Evolutionary conservation across 106 monocot species (phyloP).

Genomic region (Dioscorea alata): DNA sequence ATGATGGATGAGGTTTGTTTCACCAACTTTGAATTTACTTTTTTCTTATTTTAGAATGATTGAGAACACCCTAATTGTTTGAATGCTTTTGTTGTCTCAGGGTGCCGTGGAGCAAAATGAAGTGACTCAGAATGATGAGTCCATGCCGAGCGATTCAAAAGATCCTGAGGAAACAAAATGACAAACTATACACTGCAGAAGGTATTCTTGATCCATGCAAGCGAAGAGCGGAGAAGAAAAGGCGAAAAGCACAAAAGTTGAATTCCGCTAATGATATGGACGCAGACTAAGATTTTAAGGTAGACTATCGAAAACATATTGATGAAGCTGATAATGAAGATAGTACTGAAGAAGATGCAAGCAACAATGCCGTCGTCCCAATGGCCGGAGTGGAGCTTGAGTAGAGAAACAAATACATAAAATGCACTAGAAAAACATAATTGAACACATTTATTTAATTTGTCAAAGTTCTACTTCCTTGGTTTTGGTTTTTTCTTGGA

Average conservation of each 20-base stretch:
- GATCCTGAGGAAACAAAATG: slow-evolving; percentile 45
- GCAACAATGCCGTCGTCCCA: slow-evolving; percentile 18
- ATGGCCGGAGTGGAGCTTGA: slow-evolving; percentile 58
- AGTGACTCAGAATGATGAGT: slow-evolving; percentile 22
- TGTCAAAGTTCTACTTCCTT: too few relatives aligned
- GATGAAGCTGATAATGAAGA: slow-evolving; percentile 2
- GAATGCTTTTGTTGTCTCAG: slow-evolving; percentile 13
- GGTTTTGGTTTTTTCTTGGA: too few relatives aligned
- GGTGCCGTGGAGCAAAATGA: slow-evolving; percentile 21
- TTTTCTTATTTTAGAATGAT: not conserved
- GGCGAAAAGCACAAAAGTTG: slow-evolving; percentile 44
- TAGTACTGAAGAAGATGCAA: slow-evolving; percentile 18
- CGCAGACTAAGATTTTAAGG: slow-evolving; percentile 90
- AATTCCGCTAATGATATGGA: slow-evolving; percentile 46
- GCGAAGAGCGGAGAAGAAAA: slow-evolving; percentile 63
- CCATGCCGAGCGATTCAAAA: slow-evolving; percentile 30
- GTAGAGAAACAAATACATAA: too few relatives aligned
- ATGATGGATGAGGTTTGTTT: slow-evolving; percentile 60
- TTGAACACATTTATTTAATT: too few relatives aligned
- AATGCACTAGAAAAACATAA: too few relatives aligned
- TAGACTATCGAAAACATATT: slow-evolving; percentile 52
- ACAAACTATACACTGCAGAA: slow-evolving; percentile 71
- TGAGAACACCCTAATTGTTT: too few relatives aligned
- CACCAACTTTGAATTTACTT: not conserved
- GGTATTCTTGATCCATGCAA: slow-evolving; percentile 83